Base-by-base conservation (phyloP, 768 basidiomycete genomes). In the Mycena crocata region DNA sequence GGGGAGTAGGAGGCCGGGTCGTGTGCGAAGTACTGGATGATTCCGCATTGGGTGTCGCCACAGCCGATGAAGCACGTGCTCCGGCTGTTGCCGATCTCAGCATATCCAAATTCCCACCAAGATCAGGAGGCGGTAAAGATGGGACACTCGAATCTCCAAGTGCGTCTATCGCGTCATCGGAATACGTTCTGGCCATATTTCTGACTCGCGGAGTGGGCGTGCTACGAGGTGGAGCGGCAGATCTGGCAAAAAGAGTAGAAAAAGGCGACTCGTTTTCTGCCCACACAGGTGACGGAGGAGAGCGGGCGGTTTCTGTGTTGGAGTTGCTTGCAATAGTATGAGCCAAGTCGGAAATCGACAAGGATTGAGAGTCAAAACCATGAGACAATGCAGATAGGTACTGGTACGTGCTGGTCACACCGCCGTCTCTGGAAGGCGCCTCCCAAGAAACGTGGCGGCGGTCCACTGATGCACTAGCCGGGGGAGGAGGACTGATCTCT, bases 51-150 rank as follows among this genome's bases (percentile, higher is more conserved):
- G 48, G 40, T 23, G 57, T 34, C 37, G 45, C 50, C 64, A 51
- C 26, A 28, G 35, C 28, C 30, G 55, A 32, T 10, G 62, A 45
- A 39, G 54, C 49, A 42, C 50, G 50, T 30, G 54, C 34, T 37
- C 23, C 49, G 17, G 49, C 51, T 40, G 45, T 64, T 3, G 71
- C 34, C 6, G 68, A 52, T 26, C 60, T 40, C 9, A 67, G 46
- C 14, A 64, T 42, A 40, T 69, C 57, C 51, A 79, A 76, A 26
- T 73, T 55, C 21, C 69, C 65, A 28, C 75, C 76, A 21, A 79
- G 62, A 64, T 78, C 78, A n/a, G 78, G 77, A 32, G 72, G 73
- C 13, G 77, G 78, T 23, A 79, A 71, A 19, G 75, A 74, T 5
- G 76, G 76, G 2, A 72, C 65, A n/a, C 65, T 66, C 35, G 67